phyloP scores from a whole-genome alignment of 176 grass and related monocot genomes.

The Oryza meridionalis region DNA sequence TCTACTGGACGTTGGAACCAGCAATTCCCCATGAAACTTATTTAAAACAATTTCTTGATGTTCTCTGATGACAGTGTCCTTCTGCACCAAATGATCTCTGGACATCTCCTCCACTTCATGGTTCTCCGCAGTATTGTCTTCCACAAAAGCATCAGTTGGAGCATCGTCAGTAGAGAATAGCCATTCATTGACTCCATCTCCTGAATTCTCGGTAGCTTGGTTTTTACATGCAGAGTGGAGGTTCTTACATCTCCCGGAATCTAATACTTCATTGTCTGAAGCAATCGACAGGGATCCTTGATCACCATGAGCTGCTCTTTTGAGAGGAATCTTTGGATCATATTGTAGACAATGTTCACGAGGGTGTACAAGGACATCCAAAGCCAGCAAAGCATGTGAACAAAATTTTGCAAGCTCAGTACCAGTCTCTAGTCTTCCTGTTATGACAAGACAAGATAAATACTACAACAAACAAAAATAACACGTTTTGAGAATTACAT shows the following conservation, averaged over 20 bases:
- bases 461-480: background rate
- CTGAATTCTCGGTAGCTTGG: conserved; percentile 11
- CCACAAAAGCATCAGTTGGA: background rate
- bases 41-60: background rate
- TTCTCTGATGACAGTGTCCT: background rate
- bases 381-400: conserved; percentile 52
- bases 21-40: background rate
- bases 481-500: background rate
- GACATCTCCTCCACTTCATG: conserved; percentile 13
- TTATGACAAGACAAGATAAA: background rate
- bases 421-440: conserved; percentile 61
- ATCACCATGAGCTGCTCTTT: background rate
- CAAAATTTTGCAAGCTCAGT: conserved; percentile 51
- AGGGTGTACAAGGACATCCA: conserved; percentile 62
- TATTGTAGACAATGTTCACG: conserved; percentile 11
- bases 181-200: conserved; percentile 25
- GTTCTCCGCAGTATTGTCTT: conserved; percentile 10
- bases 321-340: conserved; percentile 22
- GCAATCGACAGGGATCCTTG: background rate
- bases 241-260: background rate
- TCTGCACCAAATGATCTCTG: background rate
- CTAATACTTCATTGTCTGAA: background rate
- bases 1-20: background rate
- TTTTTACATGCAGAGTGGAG: background rate
- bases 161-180: conserved; percentile 19